Evolutionary conservation across 2,329 filamentous ascomycete genomes (phyloP).

Genomic region (Ophiocordyceps camponoti-leonardi): DNA sequence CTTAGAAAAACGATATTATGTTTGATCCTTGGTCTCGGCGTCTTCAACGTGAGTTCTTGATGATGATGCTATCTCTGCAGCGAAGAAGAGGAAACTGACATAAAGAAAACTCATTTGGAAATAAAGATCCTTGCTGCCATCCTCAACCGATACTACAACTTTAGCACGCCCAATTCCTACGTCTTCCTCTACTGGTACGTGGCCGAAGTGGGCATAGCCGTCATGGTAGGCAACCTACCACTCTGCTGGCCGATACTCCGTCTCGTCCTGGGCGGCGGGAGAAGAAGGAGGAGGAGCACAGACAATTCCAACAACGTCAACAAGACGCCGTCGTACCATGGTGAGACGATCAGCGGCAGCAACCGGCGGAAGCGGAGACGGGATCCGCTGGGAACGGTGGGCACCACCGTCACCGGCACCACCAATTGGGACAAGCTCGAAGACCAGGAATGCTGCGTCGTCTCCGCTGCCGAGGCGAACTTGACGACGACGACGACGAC

Average conservation of each 20-base stretch:
- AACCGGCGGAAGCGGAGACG: constrained; percentile 2
- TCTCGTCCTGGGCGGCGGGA: constrained; percentile 14
- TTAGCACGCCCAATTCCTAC: constrained; percentile 34
- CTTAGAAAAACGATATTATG: constrained; percentile 33
- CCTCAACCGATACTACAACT: constrained; percentile 45
- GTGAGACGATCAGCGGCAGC: constrained; percentile 5
- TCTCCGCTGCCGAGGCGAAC: too few relatives aligned
- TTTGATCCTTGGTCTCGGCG: constrained; percentile 36
- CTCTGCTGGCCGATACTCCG: constrained; percentile 40
- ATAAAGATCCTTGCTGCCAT: constrained; percentile 35
- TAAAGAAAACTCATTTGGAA: too few relatives aligned
- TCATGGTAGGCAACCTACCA: constrained; percentile 43
- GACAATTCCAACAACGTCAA: neutral
- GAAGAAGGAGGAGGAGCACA: constrained; percentile 1
- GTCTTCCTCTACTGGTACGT: constrained; percentile 44
- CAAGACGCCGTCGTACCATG: constrained; percentile 9
- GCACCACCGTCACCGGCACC: constrained; percentile 7
- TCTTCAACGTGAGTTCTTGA: constrained; percentile 23
- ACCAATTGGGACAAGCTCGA: constrained; percentile 13
- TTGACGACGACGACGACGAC: neutral
- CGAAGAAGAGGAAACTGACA: too few relatives aligned
- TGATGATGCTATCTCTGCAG: too few relatives aligned
- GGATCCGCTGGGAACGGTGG: constrained; percentile 3
- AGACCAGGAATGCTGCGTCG: constrained; percentile 8
- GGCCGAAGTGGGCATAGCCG: constrained; percentile 38